These are phyloP conservation scores for Dimocarpus longan DNA, from an alignment of 345 rosid genomes.

Conservation along the genomic window DNA sequence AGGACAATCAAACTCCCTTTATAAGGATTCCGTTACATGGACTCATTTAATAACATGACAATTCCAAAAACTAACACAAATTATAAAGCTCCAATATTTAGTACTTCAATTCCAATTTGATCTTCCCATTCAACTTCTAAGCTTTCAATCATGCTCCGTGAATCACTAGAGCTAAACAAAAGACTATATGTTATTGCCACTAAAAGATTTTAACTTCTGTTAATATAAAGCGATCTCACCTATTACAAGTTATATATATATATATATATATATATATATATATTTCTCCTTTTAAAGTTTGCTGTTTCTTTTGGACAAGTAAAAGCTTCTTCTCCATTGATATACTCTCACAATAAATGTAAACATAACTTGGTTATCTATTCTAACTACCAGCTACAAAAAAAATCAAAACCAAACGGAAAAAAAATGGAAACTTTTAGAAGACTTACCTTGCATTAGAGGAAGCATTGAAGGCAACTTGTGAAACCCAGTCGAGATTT, in stretches of 20 bases:
- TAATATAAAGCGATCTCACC: background rate
- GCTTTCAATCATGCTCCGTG: background rate
- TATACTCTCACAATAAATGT: background rate
- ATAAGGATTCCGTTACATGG: background rate
- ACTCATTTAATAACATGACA: background rate
- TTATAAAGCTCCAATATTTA: background rate
- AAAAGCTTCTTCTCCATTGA: background rate
- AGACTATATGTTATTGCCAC: too few species aligned
- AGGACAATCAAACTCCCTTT: background rate
- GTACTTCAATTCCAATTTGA: background rate
- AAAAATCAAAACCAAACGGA: constrained; percentile 3
- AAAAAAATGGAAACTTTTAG: background rate
- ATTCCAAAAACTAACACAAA: background rate
- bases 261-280: too few species aligned
- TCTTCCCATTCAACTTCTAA: background rate
- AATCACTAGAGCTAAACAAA: background rate
- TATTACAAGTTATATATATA: too few species aligned
- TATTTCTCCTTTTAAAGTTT: background rate
- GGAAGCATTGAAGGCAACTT: constrained; percentile 13
- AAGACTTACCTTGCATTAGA: constrained; percentile 19
- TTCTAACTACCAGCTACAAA: background rate
- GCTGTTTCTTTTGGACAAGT: background rate
- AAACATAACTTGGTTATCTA: background rate
- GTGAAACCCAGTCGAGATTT: constrained; percentile 28
- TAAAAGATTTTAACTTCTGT: background rate